These are phyloP conservation scores for Anisodus tanguticus DNA, from an alignment of 257 asterid species.

Conservation along the genomic window DNA sequence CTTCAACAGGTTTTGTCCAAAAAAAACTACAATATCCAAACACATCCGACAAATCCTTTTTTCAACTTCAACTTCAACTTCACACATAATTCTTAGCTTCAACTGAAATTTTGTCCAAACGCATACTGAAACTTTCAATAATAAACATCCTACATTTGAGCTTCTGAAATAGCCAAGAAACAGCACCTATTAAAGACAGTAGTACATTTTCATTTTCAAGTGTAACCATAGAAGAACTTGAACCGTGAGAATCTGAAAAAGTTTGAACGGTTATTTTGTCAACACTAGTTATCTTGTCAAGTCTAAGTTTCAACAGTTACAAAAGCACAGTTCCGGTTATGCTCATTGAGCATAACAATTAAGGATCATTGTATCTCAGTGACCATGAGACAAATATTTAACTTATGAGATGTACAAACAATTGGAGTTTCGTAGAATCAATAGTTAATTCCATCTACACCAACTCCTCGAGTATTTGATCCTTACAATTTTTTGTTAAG, in stretches of 20 bases:
- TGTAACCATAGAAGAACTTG: background rate
- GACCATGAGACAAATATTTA: constrained; percentile 35
- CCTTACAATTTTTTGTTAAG: constrained; percentile 39
- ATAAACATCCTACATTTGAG: background rate
- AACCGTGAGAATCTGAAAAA: background rate
- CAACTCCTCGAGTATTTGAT: constrained; percentile 24
- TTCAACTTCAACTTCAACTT: background rate
- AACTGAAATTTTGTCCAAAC: background rate
- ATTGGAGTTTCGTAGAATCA: constrained; percentile 37
- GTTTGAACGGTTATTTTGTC: background rate
- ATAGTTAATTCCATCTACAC: constrained; percentile 43
- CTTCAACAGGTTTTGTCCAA: background rate
- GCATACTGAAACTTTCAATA: background rate
- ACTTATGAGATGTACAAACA: constrained; percentile 40
- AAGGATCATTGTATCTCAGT: constrained; percentile 39
- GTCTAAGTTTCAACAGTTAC: constrained; percentile 27
- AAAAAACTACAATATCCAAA: background rate
- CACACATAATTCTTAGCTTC: background rate
- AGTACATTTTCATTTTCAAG: background rate
- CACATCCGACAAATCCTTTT: background rate
- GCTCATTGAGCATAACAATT: constrained; percentile 31
- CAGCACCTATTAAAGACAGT: background rate
- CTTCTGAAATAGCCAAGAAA: background rate
- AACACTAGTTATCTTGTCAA: constrained; percentile 19
- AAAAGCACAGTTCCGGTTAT: constrained; percentile 11